phyloP scores from a whole-genome alignment of 2,329 filamentous ascomycete species.

The Colletotrichum lini region DNA sequence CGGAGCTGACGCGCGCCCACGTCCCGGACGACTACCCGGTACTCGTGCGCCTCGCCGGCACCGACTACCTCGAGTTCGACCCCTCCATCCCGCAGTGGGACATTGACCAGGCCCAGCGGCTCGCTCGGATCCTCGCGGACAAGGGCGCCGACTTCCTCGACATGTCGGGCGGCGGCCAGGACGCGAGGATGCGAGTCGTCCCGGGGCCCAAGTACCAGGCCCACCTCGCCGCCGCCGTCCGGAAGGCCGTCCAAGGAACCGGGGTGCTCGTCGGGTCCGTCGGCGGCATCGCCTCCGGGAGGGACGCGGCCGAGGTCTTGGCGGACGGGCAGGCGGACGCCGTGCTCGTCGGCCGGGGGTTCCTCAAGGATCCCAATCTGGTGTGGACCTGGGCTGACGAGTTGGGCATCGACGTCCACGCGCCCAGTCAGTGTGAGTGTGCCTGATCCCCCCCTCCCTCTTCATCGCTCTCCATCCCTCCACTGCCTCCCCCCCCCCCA shows the following conservation, averaged over 20 bases:
- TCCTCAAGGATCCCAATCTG: slow-evolving; percentile 69
- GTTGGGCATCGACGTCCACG: slow-evolving; percentile 59
- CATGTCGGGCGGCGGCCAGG: slow-evolving; percentile 76
- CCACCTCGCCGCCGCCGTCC: slow-evolving; percentile 75
- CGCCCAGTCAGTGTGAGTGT: slow-evolving; percentile 55
- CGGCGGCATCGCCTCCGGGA: slow-evolving; percentile 59
- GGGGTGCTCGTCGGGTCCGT: slow-evolving; percentile 57
- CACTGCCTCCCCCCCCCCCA: not conserved
- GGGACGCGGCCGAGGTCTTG: slow-evolving; percentile 62
- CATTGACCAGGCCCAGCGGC: slow-evolving; percentile 70
- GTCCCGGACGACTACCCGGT: slow-evolving; percentile 78
- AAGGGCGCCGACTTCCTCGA: slow-evolving; percentile 81
- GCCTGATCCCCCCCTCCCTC: not conserved
- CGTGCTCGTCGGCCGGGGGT: slow-evolving; percentile 63
- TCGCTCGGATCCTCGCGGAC: slow-evolving; percentile 74
- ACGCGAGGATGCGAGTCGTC: slow-evolving; percentile 71
- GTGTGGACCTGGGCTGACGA: slow-evolving; percentile 69
- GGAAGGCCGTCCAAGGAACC: slow-evolving; percentile 76
- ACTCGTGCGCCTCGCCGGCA: slow-evolving; percentile 78
- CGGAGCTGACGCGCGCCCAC: slow-evolving; percentile 70
- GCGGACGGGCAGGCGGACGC: slow-evolving; percentile 61
- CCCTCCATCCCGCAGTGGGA: slow-evolving; percentile 74
- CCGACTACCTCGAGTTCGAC: slow-evolving; percentile 78
- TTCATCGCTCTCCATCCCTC: not conserved
- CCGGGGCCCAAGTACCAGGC: slow-evolving; percentile 77